These are phyloP conservation scores for Rutstroemia sp. DNA, from an alignment of 2,329 filamentous ascomycete genomes.

Conservation along the genomic window DNA sequence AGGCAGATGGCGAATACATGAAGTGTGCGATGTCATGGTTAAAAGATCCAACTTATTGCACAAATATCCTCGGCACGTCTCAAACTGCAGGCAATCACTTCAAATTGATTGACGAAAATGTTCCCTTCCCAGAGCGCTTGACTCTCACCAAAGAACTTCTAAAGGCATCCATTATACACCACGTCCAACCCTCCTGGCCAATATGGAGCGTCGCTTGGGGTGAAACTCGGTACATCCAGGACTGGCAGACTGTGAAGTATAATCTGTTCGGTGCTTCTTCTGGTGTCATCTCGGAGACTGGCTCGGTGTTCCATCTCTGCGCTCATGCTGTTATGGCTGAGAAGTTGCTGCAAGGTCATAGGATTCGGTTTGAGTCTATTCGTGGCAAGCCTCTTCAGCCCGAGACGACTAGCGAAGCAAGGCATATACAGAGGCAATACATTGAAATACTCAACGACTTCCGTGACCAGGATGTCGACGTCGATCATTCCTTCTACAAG, in stretches of 20 bases:
- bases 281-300: slow-evolving; percentile 9
- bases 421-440: slow-evolving; percentile 9
- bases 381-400: not conserved
- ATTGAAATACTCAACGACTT: slow-evolving; percentile 17
- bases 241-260: slow-evolving; percentile 16
- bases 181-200: not conserved
- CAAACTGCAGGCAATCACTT: slow-evolving; percentile 14
- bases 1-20: slow-evolving; percentile 13
- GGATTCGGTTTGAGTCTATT: not conserved
- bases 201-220: slow-evolving; percentile 7
- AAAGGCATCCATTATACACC: slow-evolving; percentile 7
- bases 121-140: slow-evolving; percentile 15
- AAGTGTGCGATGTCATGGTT: slow-evolving; percentile 10
- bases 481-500: slow-evolving; percentile 17
- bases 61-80: slow-evolving; percentile 4
- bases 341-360: slow-evolving; percentile 11
- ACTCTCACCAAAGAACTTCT: slow-evolving; percentile 16
- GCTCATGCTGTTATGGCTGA: slow-evolving; percentile 16
- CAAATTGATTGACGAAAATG: slow-evolving; percentile 15
- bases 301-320: slow-evolving; percentile 14
- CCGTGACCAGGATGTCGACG: slow-evolving; percentile 6
- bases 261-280: slow-evolving; percentile 9
- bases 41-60: slow-evolving; percentile 8
- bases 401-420: not conserved
- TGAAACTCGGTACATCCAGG: slow-evolving; percentile 6